Base-by-base conservation (phyloP, 2,329 filamentous ascomycete genomes). In the Xylaria polymorpha region DNA sequence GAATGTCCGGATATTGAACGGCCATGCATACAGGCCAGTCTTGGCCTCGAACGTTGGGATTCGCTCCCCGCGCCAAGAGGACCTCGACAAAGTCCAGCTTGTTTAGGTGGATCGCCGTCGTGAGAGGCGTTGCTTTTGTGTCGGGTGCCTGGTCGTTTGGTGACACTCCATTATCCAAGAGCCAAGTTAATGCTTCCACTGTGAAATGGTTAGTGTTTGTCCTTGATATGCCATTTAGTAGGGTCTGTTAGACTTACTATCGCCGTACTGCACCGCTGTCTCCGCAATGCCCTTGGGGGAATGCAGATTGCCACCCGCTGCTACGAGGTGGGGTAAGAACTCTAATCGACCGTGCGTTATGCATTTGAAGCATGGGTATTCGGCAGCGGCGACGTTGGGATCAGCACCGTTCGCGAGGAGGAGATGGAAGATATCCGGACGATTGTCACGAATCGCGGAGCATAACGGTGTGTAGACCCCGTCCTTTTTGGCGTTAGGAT, bases 11-110 rank as follows among this genome's bases (percentile, higher is more conserved):
- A 43, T 88, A 85, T 68, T 83, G 84, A 59, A 92, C 89, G 0
- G 90, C 89, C 87, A 92, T 89, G 77, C 86, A 90, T 12, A 92
- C 83, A 0, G 91, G 91, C 90, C 90, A 93, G 75, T 92, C 89
- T 74, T 91, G 83, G 41, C 90, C 90, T 15, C 90, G 85, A 20
- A 90, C 80, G 64, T 87, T 86, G 4, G 89, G 87, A 69, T 91
- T 87, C 0, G 88, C 89, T 12, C 89, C 74, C 22, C 73, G 71
- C 18, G 72, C 66, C 46, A 77, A 69, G 5, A 77, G 72, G 9
- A 72, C 59, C 35, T 75, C 72, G 25, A 92, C 84, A 72, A 91
- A 82, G 6, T 91, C 88, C 29, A 82, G 75, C 2, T 85, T 84
- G 75, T 88, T 84, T 62, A 90, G 87, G 5, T 84, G 84, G 68